Percentiles rank a stretch among this genome's conserved stretches.
Evolutionary conservation across 768 basidiomycete species (phyloP).

Genomic region (Calocybe cyanea): DNA sequence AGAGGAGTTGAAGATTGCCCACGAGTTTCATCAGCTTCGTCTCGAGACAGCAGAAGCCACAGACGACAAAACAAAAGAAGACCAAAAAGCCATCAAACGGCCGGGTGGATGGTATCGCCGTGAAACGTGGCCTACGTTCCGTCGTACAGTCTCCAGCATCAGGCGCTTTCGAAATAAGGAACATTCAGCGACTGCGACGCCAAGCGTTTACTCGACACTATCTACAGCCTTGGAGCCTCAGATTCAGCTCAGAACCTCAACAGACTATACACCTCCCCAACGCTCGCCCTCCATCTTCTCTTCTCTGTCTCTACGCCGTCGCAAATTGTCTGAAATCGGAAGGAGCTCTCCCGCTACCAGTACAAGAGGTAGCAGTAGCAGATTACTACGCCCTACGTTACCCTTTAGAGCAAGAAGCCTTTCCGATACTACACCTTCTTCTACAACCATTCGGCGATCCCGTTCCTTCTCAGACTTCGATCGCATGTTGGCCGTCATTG

Average conservation of each 20-base stretch:
- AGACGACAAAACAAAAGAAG: background rate
- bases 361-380: too few species aligned
- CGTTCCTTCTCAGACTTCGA: slow-evolving; percentile 17
- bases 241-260: too few species aligned
- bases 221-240: too few species aligned
- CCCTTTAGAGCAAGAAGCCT: too few species aligned
- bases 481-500: slow-evolving; percentile 8
- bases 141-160: slow-evolving; percentile 15
- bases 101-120: background rate
- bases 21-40: background rate
- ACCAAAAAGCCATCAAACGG: background rate
- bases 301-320: background rate
- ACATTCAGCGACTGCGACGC: background rate
- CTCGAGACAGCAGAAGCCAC: background rate
- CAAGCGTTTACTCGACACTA: background rate
- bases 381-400: too few species aligned
- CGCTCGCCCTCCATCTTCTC: too few species aligned
- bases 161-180: slow-evolving; percentile 8
- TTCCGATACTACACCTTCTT: too few species aligned
- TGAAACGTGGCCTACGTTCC: slow-evolving; percentile 14
- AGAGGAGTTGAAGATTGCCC: background rate
- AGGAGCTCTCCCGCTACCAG: background rate
- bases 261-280: too few species aligned
- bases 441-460: too few species aligned
- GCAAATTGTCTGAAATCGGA: background rate